phyloP scores from a whole-genome alignment of 1,139 yeast species.

The Maudiozyma humilis region DNA sequence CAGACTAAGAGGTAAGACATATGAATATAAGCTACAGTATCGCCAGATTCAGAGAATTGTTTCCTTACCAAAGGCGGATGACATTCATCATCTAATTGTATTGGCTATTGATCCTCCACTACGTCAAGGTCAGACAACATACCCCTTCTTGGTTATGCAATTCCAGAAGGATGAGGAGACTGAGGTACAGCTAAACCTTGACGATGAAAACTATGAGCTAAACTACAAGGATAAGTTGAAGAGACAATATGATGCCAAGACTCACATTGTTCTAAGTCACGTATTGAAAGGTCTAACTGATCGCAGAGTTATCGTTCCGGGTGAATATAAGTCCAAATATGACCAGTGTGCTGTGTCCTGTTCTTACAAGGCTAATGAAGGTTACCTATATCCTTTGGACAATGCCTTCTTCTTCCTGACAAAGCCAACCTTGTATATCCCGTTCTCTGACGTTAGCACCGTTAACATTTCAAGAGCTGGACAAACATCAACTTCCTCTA shows the following conservation, averaged over 20 bases:
- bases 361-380: conserved; percentile 92
- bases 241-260: conserved; percentile 69
- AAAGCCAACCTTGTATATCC: conserved; percentile 88
- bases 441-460: conserved; percentile 68
- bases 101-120: conserved; percentile 92
- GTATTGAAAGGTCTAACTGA: conserved; percentile 87
- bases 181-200: conserved; percentile 79
- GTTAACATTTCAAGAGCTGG: conserved; percentile 88
- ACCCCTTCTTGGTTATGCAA: conserved; percentile 86
- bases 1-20: conserved; percentile 93
- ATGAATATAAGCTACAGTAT: conserved; percentile 92
- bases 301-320: conserved; percentile 77
- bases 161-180: conserved; percentile 84
- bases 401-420: conserved; percentile 86
- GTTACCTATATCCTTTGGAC: conserved; percentile 83
- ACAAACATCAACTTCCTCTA: conserved; percentile 64
- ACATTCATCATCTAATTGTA: conserved; percentile 76
- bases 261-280: conserved; percentile 82
- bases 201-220: conserved; percentile 69
- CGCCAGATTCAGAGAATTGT: conserved; percentile 84
- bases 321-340: conserved; percentile 66
- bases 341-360: conserved; percentile 83
- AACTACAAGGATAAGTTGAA: conserved; percentile 73
- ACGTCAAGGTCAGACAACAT: conserved; percentile 92
- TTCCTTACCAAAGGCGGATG: conserved; percentile 90